Percentiles rank a stretch among this genome's conserved stretches.
phyloP scores from a whole-genome alignment of 225 moss, liverwort and hornwort genomes.

The Neckera pumila region DNA sequence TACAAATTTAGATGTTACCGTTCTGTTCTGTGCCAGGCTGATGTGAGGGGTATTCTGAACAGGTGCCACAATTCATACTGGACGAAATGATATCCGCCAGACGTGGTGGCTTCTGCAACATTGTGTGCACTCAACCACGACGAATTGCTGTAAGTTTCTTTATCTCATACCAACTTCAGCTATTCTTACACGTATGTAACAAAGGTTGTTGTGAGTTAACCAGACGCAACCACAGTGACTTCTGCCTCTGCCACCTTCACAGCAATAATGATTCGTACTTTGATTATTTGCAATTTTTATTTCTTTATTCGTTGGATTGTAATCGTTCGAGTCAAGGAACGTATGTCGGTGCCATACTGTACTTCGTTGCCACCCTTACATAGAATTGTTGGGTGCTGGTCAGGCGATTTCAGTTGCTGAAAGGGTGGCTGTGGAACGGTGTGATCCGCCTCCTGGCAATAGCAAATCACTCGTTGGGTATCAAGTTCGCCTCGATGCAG shows the following conservation, averaged over 20 bases:
- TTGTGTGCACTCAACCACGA: slow-evolving; percentile 96
- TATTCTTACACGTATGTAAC: not conserved
- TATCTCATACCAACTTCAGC: not conserved
- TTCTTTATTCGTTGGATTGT: not conserved
- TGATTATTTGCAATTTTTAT: not conserved
- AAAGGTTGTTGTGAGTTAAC: not conserved
- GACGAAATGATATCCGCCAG: slow-evolving; percentile 88
- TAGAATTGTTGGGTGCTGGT: slow-evolving; percentile 11
- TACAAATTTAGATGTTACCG: not conserved
- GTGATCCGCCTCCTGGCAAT: slow-evolving; percentile 82
- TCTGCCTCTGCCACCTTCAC: not conserved
- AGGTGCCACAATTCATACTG: slow-evolving; percentile 94
- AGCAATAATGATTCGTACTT: not conserved
- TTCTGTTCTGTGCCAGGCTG: slow-evolving; percentile 9
- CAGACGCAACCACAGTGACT: not conserved
- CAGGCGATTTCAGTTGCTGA: slow-evolving; percentile 98
- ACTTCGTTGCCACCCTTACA: not conserved
- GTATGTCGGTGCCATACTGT: not conserved
- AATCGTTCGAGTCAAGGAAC: not conserved
- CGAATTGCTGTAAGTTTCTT: slow-evolving; percentile 78
- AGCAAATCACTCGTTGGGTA: slow-evolving; percentile 91
- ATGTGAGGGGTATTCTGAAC: not conserved
- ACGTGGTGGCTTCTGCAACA: slow-evolving; percentile 86
- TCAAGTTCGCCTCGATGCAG: slow-evolving; percentile 97
- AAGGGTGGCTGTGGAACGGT: slow-evolving; percentile 94